These are phyloP conservation scores for Tephrocybe sp. DNA, from an alignment of 768 basidiomycete genomes.

Conservation along the genomic window DNA sequence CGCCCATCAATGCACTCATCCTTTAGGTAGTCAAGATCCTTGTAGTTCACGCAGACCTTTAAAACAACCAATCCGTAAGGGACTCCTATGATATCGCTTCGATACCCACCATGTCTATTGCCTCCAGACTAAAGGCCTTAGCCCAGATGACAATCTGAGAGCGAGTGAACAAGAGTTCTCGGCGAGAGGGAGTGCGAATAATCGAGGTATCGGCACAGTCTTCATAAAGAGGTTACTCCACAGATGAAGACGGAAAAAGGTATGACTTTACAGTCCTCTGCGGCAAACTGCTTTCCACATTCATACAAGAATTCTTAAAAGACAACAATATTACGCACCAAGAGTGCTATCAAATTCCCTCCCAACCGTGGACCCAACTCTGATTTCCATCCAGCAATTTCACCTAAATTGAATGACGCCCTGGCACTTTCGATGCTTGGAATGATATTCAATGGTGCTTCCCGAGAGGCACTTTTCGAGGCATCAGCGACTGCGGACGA, in stretches of 20 bases:
- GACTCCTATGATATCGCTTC: too few relatives aligned
- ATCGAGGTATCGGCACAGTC: constrained; percentile 90
- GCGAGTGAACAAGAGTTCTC: constrained; percentile 80
- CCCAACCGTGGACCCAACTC: constrained; percentile 44
- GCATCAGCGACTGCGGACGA: constrained; percentile 43
- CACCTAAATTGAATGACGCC: constrained; percentile 60
- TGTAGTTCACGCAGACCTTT: constrained; percentile 88
- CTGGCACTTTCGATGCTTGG: constrained; percentile 86
- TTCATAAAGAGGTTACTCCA: constrained; percentile 25
- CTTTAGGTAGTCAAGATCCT: constrained; percentile 58
- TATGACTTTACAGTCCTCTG: constrained; percentile 79
- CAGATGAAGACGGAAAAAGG: constrained; percentile 1
- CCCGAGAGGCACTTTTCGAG: constrained; percentile 23
- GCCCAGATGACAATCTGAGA: constrained; percentile 80
- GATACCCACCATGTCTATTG: constrained; percentile 80
- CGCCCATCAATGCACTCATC: constrained; percentile 81
- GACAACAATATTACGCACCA: constrained; percentile 41
- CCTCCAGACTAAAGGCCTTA: constrained; percentile 77
- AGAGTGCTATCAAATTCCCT: constrained; percentile 57
- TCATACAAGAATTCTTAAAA: background rate
- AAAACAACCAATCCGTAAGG: background rate
- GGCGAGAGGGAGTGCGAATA: constrained; percentile 67
- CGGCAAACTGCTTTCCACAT: constrained; percentile 68
- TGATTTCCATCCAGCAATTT: constrained; percentile 71
- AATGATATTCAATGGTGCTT: constrained; percentile 51